phyloP scores from a whole-genome alignment of 139 green algal species.

The Klebsormidium nitens region DNA sequence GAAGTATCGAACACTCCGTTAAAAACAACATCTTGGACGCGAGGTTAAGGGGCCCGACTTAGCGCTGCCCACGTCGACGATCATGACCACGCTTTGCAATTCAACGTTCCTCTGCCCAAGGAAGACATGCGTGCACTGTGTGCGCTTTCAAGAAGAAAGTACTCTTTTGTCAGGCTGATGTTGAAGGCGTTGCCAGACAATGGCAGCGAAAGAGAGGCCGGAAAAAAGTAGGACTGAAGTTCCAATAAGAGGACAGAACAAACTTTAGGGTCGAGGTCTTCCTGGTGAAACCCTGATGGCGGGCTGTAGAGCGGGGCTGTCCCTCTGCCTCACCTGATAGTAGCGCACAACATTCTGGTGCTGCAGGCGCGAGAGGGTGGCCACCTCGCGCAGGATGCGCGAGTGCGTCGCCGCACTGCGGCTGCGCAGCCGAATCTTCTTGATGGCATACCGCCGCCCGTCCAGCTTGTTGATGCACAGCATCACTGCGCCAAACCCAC shows the following conservation, averaged over 20 bases:
- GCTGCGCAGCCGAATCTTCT: conserved; percentile 73
- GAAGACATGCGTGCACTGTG: no score
- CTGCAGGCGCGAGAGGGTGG: conserved; percentile 80
- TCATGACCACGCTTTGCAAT: no score
- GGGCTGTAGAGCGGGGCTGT: background rate
- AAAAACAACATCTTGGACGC: no score
- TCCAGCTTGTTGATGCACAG: conserved; percentile 69
- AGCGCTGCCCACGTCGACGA: no score
- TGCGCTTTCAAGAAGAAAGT: no score
- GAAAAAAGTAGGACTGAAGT: background rate
- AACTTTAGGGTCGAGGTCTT: no score
- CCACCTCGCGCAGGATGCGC: conserved; percentile 79
- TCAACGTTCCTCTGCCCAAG: no score
- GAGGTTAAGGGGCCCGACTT: no score
- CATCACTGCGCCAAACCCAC: conserved; percentile 81
- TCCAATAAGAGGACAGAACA: background rate
- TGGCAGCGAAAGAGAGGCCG: background rate
- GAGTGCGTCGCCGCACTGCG: conserved; percentile 40
- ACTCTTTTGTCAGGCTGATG: no score
- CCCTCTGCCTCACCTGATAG: conserved; percentile 46
- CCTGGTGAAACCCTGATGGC: background rate
- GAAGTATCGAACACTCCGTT: no score
- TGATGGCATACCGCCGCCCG: conserved; percentile 82
- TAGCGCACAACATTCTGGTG: conserved; percentile 88
- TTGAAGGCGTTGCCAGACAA: no score